Evolutionary conservation across 768 basidiomycete genomes (phyloP), one percentile per base, ranked within the genome.

Genomic region (Mycena albidolilacea): DNA sequence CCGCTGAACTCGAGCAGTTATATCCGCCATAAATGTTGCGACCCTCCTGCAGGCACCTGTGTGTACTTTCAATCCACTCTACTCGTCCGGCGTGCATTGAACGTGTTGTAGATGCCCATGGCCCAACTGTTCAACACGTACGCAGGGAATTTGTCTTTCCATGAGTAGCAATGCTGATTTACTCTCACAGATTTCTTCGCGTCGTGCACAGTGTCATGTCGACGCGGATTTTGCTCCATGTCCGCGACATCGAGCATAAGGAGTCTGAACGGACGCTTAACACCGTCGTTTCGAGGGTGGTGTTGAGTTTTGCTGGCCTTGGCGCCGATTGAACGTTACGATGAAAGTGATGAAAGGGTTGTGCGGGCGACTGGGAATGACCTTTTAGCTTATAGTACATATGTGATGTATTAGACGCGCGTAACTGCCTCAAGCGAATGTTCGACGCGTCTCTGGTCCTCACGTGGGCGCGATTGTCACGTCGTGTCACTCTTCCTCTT

Each of bases 41-140:
- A 69, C 44, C 6, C 50, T 75, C 19, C n/a, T 75, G 15, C 17
- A 68, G 41, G 61, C 70, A 21, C 70, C 70, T 14, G 73, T 70
- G 12, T 19, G 74, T 55, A 5, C 11, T 41, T 39, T 23, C 14
- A 61, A 23, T 37, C 17, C 12, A 12, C 0, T 23, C 30, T 23
- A 19, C 43, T 46, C 30, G 2, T 19, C 12, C 21, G 5, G 8
- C 0, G 7, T 5, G 9, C 19, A 30, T 39, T 54, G 11, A 38
- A 43, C 8, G 5, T 21, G 5, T 59, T 37, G 4, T 30, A 75
- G 74, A 64, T 30, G 19, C 39, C 70, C 10, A 54, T 39, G 15
- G 70, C 70, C 11, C 74, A 75, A 37, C 39, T 71, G 7, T 71
- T 68, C 70, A 75, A 75, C 54, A 71, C 74, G 74, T 71, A 54